These are phyloP conservation scores for Pezicula neosporulosa DNA, from an alignment of 2,329 filamentous ascomycete genomes.

Conservation along the genomic window DNA sequence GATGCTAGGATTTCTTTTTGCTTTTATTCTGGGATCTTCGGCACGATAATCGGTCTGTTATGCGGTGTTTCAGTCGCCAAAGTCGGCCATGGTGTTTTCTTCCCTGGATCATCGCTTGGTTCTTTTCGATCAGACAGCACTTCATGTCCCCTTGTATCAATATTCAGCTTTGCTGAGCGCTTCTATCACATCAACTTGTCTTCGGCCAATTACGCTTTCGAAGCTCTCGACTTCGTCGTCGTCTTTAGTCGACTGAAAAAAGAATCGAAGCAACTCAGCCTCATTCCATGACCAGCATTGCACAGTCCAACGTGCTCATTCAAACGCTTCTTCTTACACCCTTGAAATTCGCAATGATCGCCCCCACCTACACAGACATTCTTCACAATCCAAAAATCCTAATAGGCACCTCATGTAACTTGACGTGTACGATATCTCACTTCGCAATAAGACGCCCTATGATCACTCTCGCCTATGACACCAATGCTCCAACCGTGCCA, in stretches of 20 bases:
- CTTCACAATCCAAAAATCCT: background rate
- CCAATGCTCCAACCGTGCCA: too few relatives aligned
- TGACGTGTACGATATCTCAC: background rate
- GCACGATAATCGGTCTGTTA: constrained; percentile 29
- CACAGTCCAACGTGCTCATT: constrained; percentile 25
- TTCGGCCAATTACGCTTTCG: constrained; percentile 25
- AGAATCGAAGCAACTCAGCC: constrained; percentile 26
- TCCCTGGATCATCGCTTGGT: constrained; percentile 27
- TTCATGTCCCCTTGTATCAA: constrained; percentile 31
- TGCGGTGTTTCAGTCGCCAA: constrained; percentile 24
- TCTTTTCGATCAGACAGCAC: constrained; percentile 30
- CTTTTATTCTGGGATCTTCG: constrained; percentile 27
- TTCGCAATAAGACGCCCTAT: background rate
- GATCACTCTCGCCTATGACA: too few relatives aligned
- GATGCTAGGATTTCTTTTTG: constrained; percentile 30
- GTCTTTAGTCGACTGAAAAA: constrained; percentile 30
- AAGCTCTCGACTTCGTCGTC: constrained; percentile 28
- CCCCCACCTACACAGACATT: constrained; percentile 2
- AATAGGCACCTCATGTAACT: too few relatives aligned
- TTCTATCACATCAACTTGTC: constrained; percentile 20
- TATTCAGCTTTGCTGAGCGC: constrained; percentile 30
- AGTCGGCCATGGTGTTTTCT: constrained; percentile 22
- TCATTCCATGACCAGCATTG: constrained; percentile 27
- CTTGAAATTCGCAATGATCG: constrained; percentile 20
- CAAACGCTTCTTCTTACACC: constrained; percentile 13